Base-by-base conservation (phyloP, 257 asterid species). In the Plectranthus barbatus region DNA sequence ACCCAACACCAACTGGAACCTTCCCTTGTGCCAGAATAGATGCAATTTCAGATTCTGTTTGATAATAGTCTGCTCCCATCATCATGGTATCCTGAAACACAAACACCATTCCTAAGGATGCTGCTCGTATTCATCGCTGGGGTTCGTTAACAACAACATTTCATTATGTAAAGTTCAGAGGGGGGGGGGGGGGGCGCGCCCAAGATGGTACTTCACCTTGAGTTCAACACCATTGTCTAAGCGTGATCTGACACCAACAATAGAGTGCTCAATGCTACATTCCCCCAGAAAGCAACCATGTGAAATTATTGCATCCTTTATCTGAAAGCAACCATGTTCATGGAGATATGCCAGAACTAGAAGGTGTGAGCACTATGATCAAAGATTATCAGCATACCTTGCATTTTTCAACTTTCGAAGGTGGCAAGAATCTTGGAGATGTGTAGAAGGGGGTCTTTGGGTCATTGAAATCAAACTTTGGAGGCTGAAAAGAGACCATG, bases 61-160 rank as follows among this genome's bases (percentile, higher is more conserved):
- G 96, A 65, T 93, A 93, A 60, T 72, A 79, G 61, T 90, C 99
- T 1, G 99, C 95, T 7, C 99, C 99, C 97, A 93, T 85, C 97
- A 93, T 85, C 95, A 90, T 80, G 4, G 97, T 90, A 74, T 93
- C 94, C 99, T 93, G 82, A 73, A 75, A 66, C 31, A 39, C 6
- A 51, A 2, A 57, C 20, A 9, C 29, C 20, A 2, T 15, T 42
- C 56, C 10, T 12, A 40, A 40, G 47, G 44, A 39, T 10, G n/a
- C 41, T 36, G 41, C 41, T 1, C 10, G 41, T 36, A 36, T 1
- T 36, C 41, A 1, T 36, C 12, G 5, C 4, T 7, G 41, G 8
- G 37, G 37, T 31, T 31, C 37, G 37, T 31, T 31, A n/a, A n/a
- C n/a, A 36, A 36, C 41, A 36, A 7, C 2, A 11, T 12, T 40